Conservation (phyloP, 345 rosid genomes). For the Mangifera indica region DNA sequence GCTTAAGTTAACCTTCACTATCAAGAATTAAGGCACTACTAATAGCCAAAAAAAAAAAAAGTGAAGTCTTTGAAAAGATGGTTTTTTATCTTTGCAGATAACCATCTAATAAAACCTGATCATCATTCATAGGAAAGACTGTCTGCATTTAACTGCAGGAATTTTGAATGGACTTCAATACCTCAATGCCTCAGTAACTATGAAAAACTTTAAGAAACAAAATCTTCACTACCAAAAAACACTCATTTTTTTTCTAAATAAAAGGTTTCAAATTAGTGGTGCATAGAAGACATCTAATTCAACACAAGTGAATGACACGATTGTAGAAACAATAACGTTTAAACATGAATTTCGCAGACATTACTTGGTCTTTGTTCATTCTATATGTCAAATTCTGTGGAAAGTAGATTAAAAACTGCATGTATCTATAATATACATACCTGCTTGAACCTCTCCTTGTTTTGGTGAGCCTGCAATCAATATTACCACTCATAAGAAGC, state of each 20-base stretch:
- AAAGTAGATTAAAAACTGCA: neutral
- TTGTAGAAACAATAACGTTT: neutral
- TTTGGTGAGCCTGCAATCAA: constrained; percentile 42
- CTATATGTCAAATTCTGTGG: neutral
- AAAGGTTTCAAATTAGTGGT: neutral
- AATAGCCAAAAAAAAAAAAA: neutral
- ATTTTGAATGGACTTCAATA: neutral
- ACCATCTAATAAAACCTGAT: neutral
- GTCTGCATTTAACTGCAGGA: neutral
- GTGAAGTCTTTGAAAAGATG: neutral
- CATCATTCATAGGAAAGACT: too few species aligned
- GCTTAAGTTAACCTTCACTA: neutral
- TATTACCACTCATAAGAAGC: constrained; percentile 5
- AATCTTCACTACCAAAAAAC: neutral
- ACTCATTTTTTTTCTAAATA: too few species aligned
- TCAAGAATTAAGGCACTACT: neutral
- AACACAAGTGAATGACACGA: neutral
- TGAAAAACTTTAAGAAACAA: neutral
- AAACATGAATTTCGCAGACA: too few species aligned
- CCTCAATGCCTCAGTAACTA: neutral
- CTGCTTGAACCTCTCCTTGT: constrained; percentile 39
- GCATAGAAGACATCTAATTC: neutral
- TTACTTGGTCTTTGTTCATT: neutral
- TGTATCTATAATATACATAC: constrained; percentile 20
- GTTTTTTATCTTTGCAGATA: neutral